Percentiles rank a stretch among this genome's conserved stretches.
Evolutionary conservation across 164 flowering plant species (phyloP).

Genomic region (Chimonanthus salicifolius): DNA sequence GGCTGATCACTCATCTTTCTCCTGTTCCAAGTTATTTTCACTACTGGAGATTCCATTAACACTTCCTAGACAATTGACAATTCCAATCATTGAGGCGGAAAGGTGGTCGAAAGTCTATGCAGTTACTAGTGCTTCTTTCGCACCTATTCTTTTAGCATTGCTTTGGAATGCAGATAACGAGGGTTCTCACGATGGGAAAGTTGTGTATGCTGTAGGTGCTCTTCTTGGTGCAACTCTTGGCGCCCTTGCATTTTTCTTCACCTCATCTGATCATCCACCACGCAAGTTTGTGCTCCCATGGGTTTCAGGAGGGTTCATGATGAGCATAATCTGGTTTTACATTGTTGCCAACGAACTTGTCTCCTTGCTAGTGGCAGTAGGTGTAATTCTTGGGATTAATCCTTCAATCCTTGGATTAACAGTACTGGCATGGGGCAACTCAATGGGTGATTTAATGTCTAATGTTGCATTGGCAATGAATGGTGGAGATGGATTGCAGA

Average conservation of each 20-base stretch:
- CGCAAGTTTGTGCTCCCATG: slow-evolving; percentile 54
- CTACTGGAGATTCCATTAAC: slow-evolving; percentile 66
- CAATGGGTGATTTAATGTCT: slow-evolving; percentile 88
- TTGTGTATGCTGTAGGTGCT: slow-evolving; percentile 36
- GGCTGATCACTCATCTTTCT: slow-evolving; percentile 15
- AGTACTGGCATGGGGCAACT: slow-evolving; percentile 94
- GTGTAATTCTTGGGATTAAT: slow-evolving; percentile 62
- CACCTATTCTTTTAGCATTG: slow-evolving; percentile 67
- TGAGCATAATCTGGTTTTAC: slow-evolving; percentile 93
- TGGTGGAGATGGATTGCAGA: slow-evolving; percentile 85
- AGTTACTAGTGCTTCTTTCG: slow-evolving; percentile 65
- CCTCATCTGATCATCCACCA: slow-evolving; percentile 60
- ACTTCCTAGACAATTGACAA: slow-evolving; percentile 74
- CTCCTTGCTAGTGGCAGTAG: slow-evolving; percentile 62
- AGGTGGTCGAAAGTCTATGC: slow-evolving; percentile 82
- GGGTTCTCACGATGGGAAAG: slow-evolving; percentile 24
- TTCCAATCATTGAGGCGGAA: slow-evolving; percentile 72
- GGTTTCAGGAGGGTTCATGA: slow-evolving; percentile 84
- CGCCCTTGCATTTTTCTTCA: slow-evolving; percentile 45
- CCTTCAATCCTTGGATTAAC: slow-evolving; percentile 88
- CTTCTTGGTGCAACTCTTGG: slow-evolving; percentile 48
- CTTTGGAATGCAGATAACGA: slow-evolving; percentile 52
- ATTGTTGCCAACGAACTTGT: slow-evolving; percentile 92
- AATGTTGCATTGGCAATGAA: slow-evolving; percentile 69
- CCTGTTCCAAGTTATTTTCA: slow-evolving; percentile 35